Evolutionary conservation across 164 flowering plant genomes (phyloP).

Genomic region (Umbellularia californica): DNA sequence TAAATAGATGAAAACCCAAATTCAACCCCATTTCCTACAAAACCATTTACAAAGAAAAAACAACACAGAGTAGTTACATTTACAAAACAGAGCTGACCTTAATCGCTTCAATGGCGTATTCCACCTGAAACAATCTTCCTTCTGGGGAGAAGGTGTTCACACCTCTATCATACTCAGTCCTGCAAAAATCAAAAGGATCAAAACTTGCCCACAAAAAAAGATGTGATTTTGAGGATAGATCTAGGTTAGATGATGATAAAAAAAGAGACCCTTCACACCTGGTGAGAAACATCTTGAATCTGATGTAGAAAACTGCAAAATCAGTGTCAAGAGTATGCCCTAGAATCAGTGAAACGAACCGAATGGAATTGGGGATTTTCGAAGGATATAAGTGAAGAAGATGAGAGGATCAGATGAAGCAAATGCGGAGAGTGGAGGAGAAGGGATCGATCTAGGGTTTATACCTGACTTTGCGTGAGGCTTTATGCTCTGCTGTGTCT

Average conservation of each 20-base stretch:
- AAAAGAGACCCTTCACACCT: neutral
- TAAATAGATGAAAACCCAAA: neutral
- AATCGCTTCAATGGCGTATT: conserved; percentile 97
- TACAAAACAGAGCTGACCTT: conserved; percentile 41
- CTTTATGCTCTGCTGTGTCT: too few species aligned
- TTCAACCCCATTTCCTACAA: neutral
- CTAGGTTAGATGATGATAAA: neutral
- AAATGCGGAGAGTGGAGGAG: neutral
- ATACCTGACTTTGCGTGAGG: too few species aligned
- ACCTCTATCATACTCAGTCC: conserved; percentile 99
- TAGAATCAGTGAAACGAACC: neutral
- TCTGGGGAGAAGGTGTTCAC: conserved; percentile 98
- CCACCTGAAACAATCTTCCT: conserved; percentile 93
- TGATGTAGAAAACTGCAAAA: neutral
- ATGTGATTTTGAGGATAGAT: neutral
- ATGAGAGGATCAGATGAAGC: neutral
- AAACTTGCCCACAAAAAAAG: neutral
- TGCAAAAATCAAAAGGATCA: conserved; percentile 11
- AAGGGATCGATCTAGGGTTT: neutral
- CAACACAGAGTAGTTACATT: neutral
- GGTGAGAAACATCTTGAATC: conserved; percentile 14
- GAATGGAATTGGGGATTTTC: neutral
- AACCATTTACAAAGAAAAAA: neutral
- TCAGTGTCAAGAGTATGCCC: neutral
- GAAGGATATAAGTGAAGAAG: too few species aligned